phyloP scores from a whole-genome alignment of 2,329 filamentous ascomycete species.

The Dissoconium aciculare region DNA sequence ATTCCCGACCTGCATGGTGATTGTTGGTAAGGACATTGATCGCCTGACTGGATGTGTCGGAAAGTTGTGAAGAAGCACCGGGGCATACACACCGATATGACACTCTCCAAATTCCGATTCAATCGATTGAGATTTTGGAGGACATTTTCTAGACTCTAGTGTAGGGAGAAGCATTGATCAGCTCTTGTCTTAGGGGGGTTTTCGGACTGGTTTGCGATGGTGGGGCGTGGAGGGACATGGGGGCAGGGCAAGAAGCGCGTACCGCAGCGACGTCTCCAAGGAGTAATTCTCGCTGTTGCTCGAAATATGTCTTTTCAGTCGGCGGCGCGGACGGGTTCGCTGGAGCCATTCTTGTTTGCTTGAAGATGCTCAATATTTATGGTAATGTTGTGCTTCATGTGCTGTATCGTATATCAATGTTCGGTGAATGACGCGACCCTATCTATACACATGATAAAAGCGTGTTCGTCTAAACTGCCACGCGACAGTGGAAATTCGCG shows the following conservation, averaged over 20 bases:
- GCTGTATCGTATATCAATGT: too few relatives aligned
- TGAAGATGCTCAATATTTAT: too few relatives aligned
- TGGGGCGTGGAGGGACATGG: too few relatives aligned
- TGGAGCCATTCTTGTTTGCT: too few relatives aligned
- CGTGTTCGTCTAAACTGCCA: too few relatives aligned
- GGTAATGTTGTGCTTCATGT: too few relatives aligned
- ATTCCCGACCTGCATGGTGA: conserved; percentile 51
- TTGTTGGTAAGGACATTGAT: conserved; percentile 28
- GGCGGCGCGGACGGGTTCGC: too few relatives aligned
- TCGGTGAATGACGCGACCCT: too few relatives aligned
- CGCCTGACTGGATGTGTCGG: conserved; percentile 1
- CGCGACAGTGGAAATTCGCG: too few relatives aligned
- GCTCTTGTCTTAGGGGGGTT: too few relatives aligned
- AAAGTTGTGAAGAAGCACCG: neutral
- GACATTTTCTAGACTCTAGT: conserved; percentile 63
- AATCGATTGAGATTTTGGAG: conserved; percentile 92
- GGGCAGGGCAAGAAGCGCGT: conserved; percentile 4
- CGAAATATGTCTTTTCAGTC: conserved; percentile 50
- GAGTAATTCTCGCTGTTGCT: conserved; percentile 58
- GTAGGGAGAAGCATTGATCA: conserved; percentile 1
- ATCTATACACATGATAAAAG: too few relatives aligned
- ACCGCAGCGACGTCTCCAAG: conserved; percentile 61
- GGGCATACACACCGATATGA: conserved; percentile 56
- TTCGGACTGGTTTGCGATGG: too few relatives aligned
- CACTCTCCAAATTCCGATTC: conserved; percentile 79